Base-by-base conservation (phyloP, 177 flowering plant genomes). In the Vitis hybrid region DNA sequence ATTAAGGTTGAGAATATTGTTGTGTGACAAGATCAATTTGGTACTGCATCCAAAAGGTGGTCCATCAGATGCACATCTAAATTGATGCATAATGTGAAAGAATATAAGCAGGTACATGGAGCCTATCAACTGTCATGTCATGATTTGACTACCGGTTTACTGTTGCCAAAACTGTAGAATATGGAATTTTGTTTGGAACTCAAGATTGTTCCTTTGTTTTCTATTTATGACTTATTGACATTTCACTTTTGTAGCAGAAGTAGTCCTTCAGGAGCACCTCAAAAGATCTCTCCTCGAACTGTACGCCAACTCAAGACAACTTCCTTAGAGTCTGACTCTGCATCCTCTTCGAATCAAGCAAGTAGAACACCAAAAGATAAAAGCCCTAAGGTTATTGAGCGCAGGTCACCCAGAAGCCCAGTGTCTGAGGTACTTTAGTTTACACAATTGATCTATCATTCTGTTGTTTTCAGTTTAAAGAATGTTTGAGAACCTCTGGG, bases 361-460 rank as follows among this genome's bases (percentile, higher is more conserved):
- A 72, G 64, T 69, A 82, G 83, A 76, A 84, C 85, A 1, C 83
- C 87, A 2, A 92, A 86, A 60, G 90, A 82, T 2, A 80, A 83
- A 84, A 92, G 92, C 68, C 92, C 90, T 16, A 92, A 89, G 81
- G 81, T 84, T 53, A 66, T 60, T 16, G 90, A 85, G 19, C 93
- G 93, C 19, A 81, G 83, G 68, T 87, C 96, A 68, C 96, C 98
- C 10, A 83, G 89, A 68, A 88, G 90, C 71, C 96, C 94, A 0
- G 83, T 72, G 12, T 12, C 87, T 67, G 97, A 94, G 97, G 97
- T 91, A 84, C 60, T 56, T 56, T n/a, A 51, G 51, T 33, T 18
- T 29, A 21, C 16, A n/a, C 51, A 48, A 16, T n/a, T n/a, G n/a
- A 2, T 31, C 9, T 19, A 50, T 9, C 64, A 60, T 56, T 2